Conservation (phyloP, 345 rosid genomes). For the Physaria fendleri region DNA sequence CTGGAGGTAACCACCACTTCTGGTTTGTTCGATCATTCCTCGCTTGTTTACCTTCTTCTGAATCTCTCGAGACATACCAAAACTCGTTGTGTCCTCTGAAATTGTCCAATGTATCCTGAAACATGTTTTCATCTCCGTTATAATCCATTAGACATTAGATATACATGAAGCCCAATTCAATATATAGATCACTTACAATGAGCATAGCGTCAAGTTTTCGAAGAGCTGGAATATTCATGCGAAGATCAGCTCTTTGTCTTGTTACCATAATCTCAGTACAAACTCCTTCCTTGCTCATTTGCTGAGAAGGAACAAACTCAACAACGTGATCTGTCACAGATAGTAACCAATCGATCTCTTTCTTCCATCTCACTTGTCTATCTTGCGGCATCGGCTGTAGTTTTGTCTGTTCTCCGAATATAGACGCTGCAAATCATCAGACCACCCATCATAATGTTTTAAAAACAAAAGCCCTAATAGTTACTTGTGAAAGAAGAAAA, state of each 20-base stretch:
- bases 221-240: slow-evolving; percentile 78
- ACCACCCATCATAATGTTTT: neutral
- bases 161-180: neutral
- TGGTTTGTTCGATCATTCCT: slow-evolving; percentile 48
- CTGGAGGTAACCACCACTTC: slow-evolving; percentile 93
- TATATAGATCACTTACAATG: slow-evolving; percentile 39
- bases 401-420: slow-evolving; percentile 69
- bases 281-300: slow-evolving; percentile 56
- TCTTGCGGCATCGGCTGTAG: slow-evolving; percentile 77
- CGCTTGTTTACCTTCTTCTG: slow-evolving; percentile 45
- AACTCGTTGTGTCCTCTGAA: slow-evolving; percentile 72
- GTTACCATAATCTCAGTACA: slow-evolving; percentile 93
- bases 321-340: slow-evolving; percentile 82
- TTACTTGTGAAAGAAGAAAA: slow-evolving; percentile 8
- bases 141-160: neutral
- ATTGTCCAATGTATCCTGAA: slow-evolving; percentile 61
- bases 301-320: slow-evolving; percentile 77
- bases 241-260: slow-evolving; percentile 76
- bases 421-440: slow-evolving; percentile 47
- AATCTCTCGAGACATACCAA: slow-evolving; percentile 70
- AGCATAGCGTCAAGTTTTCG: slow-evolving; percentile 87
- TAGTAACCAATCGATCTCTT: slow-evolving; percentile 78
- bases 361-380: slow-evolving; percentile 75
- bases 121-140: neutral
- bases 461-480: neutral